Evolutionary conservation across 169 alveolate species (phyloP).

Genomic region (Eimeria necatrix): DNA sequence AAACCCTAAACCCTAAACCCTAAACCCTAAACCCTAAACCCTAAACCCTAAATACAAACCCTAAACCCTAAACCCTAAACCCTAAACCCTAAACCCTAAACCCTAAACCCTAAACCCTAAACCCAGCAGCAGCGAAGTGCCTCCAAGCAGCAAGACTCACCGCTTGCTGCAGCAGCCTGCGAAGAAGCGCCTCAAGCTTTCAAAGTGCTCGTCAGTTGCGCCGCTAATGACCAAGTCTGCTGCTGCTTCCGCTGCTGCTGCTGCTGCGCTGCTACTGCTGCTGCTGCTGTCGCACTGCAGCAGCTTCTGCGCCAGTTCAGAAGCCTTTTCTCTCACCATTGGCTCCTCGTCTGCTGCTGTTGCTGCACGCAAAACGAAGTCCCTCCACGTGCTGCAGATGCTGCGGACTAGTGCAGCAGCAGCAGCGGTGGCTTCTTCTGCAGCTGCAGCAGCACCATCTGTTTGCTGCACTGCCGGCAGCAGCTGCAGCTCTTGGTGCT

Average conservation of each 20-base stretch:
- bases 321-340: slow-evolving; percentile 39
- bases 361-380: slow-evolving; percentile 49
- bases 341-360: slow-evolving; percentile 51
- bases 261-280: not conserved
- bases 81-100: not conserved
- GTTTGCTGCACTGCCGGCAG: not conserved
- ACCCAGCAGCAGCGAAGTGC: too few relatives aligned
- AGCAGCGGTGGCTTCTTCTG: not conserved
- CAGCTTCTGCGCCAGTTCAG: slow-evolving; percentile 25
- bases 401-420: slow-evolving; percentile 22
- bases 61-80: not conserved
- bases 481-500: not conserved
- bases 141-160: not conserved
- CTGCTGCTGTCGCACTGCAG: slow-evolving; percentile 19
- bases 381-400: slow-evolving; percentile 60
- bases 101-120: not conserved
- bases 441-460: slow-evolving; percentile 26
- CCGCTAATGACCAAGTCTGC: slow-evolving; percentile 27
- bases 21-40: not conserved
- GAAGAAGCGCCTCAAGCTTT: not conserved
- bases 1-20: too few relatives aligned
- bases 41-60: too few relatives aligned
- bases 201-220: slow-evolving; percentile 49
- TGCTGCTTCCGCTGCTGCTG: slow-evolving; percentile 49
- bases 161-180: slow-evolving; percentile 37